Evolutionary conservation across 257 asterid species (phyloP), one percentile per base, ranked within the genome.

Genomic region (Ilex asprella): DNA sequence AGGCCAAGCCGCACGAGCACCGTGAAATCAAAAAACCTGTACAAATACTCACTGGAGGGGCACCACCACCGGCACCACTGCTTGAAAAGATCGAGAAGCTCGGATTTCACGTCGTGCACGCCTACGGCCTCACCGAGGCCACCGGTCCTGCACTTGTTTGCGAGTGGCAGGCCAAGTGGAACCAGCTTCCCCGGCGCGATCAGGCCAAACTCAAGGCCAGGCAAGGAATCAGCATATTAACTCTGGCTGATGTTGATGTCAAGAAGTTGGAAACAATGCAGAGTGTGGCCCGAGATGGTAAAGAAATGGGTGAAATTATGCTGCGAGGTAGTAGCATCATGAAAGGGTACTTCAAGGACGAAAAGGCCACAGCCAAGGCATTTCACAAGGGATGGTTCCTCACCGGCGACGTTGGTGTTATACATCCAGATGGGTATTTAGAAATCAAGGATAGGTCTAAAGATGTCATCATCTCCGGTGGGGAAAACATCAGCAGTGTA

Each of bases 381-480:
- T 88, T 91, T 30, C 56, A 71, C 10, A 56, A 67, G 1, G 96
- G 98, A 5, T 91, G 98, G 98, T 84, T 88, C 27, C 41, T 75
- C 15, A 91, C 98, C 0, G 98, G 98, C 0, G 98, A 91, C 47
- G 84, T 91, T 12, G 98, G 95, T 7, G 98, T 91, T 1, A 70
- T 91, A 13, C 85, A 88, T 71, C 83, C 86, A 6, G 98, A 91
- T 69, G 98, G 98, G 16, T 91, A 91, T 74, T 0, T 86, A 2
- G 95, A 89, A 75, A 89, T 89, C 69, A 89, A 84, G 68, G 95
- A 89, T 56, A 68, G 98, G 62, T 84, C 92, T 0, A 91, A 91
- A 61, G 98, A 91, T 73, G 86, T 91, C 13, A 88, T 91, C 15
- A 91, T 88, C 30, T 88, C 96, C 16, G 98, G 98, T 6, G 98